Conservation (phyloP, 306 rosid species). For the Prunus campanulata region DNA sequence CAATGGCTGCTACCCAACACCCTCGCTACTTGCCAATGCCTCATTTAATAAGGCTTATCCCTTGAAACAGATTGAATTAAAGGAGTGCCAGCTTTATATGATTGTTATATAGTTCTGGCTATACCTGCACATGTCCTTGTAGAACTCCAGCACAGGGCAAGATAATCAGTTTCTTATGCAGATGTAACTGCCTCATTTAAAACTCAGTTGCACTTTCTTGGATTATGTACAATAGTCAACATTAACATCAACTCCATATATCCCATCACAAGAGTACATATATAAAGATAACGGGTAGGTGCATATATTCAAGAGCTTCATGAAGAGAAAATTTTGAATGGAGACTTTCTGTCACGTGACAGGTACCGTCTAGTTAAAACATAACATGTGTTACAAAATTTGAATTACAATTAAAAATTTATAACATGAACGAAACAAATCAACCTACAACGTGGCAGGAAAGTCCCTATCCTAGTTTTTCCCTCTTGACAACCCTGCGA, state of each 20-base stretch:
- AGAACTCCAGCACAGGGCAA: neutral
- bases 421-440: no score
- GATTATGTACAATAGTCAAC: neutral
- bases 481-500: no score
- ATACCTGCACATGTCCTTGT: slow-evolving; percentile 13
- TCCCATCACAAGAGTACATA: neutral
- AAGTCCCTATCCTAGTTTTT: no score
- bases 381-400: no score
- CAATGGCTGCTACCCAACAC: slow-evolving; percentile 23
- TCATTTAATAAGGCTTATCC: slow-evolving; percentile 22
- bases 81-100: slow-evolving; percentile 18
- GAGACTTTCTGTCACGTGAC: neutral
- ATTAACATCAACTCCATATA: no score
- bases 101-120: slow-evolving; percentile 1
- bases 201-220: neutral
- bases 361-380: no score
- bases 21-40: slow-evolving; percentile 14
- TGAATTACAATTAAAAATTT: no score
- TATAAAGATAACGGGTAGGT: neutral
- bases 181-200: slow-evolving; percentile 15
- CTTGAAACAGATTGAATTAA: slow-evolving; percentile 12
- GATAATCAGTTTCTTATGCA: neutral
- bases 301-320: neutral
- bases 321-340: neutral
- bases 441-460: no score